A percentile compares a stretch with the other conserved stretches of the same genome.
Evolutionary conservation across 768 basidiomycete genomes (phyloP).

Genomic region (Termitomyces sp.): DNA sequence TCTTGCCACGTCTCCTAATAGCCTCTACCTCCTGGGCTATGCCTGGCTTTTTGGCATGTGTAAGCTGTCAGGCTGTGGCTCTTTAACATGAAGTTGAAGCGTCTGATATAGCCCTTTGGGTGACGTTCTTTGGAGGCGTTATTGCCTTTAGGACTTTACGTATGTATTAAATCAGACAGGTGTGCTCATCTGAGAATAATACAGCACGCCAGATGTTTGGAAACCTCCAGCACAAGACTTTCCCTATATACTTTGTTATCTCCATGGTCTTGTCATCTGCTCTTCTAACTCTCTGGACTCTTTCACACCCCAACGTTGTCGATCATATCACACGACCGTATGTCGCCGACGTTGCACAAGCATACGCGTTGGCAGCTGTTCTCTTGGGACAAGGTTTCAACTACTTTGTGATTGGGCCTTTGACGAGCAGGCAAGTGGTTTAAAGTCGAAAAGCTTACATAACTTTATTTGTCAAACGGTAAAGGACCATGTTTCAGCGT

Average conservation of each 20-base stretch:
- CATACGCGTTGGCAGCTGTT: slow-evolving; percentile 46
- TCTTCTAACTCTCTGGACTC: slow-evolving; percentile 54
- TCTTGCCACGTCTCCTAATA: slow-evolving; percentile 28
- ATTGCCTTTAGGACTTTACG: slow-evolving; percentile 58
- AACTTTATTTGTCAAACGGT: background rate
- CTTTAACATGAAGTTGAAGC: background rate
- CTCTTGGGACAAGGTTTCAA: slow-evolving; percentile 51
- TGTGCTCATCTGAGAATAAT: background rate
- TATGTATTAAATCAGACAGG: slow-evolving; percentile 23
- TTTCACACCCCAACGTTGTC: slow-evolving; percentile 50
- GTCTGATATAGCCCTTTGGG: slow-evolving; percentile 43
- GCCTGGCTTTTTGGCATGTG: slow-evolving; percentile 68
- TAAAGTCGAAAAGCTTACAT: slow-evolving; percentile 11
- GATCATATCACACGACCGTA: slow-evolving; percentile 38
- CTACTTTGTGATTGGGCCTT: slow-evolving; percentile 63
- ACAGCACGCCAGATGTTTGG: slow-evolving; percentile 72
- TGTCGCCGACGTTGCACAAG: slow-evolving; percentile 59
- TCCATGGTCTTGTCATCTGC: slow-evolving; percentile 49
- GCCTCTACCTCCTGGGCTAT: slow-evolving; percentile 51
- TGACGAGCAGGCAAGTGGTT: slow-evolving; percentile 52
- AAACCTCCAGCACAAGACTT: slow-evolving; percentile 64
- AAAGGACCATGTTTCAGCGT: slow-evolving; percentile 70
- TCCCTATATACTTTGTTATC: slow-evolving; percentile 68
- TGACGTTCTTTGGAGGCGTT: slow-evolving; percentile 64
- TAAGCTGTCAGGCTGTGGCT: slow-evolving; percentile 25